These are phyloP conservation scores for Dillenia suffruticosa DNA, from an alignment of 164 flowering plant genomes.

Conservation along the genomic window DNA sequence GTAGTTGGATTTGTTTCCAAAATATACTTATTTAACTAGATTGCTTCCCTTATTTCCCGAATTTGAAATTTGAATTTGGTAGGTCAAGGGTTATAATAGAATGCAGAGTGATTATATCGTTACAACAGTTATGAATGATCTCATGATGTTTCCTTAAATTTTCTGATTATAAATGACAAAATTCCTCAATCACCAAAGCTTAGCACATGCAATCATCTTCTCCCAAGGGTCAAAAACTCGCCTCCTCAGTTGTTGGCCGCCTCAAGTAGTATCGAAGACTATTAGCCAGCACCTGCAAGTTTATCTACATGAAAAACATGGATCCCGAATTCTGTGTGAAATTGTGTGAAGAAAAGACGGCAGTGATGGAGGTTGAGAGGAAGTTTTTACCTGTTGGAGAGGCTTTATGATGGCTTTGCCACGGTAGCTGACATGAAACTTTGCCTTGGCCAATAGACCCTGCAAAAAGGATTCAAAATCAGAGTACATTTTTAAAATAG, in stretches of 20 bases:
- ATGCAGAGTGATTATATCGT: too few species aligned
- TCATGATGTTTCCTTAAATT: too few species aligned
- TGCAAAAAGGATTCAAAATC: conserved; percentile 12
- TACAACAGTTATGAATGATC: too few species aligned
- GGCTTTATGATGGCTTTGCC: conserved; percentile 79
- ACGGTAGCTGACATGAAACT: conserved; percentile 91
- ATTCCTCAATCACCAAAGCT: too few species aligned
- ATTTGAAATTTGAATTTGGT: too few species aligned
- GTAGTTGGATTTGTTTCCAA: too few species aligned
- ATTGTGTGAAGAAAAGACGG: background rate
- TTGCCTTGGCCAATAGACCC: conserved; percentile 96
- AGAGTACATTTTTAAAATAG: background rate
- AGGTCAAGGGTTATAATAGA: too few species aligned
- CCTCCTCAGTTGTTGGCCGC: conserved; percentile 85
- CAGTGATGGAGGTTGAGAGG: background rate
- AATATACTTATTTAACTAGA: too few species aligned
- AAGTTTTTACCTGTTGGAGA: conserved; percentile 69
- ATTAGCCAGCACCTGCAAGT: conserved; percentile 77
- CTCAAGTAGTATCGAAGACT: conserved; percentile 89
- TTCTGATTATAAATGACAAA: too few species aligned
- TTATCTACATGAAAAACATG: background rate
- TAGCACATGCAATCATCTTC: too few species aligned
- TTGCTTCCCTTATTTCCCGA: too few species aligned
- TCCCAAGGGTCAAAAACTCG: conserved; percentile 66
- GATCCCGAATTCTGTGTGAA: background rate